These are phyloP conservation scores for Blumeriella jaapii DNA, from an alignment of 2,329 filamentous ascomycete species.

Conservation along the genomic window DNA sequence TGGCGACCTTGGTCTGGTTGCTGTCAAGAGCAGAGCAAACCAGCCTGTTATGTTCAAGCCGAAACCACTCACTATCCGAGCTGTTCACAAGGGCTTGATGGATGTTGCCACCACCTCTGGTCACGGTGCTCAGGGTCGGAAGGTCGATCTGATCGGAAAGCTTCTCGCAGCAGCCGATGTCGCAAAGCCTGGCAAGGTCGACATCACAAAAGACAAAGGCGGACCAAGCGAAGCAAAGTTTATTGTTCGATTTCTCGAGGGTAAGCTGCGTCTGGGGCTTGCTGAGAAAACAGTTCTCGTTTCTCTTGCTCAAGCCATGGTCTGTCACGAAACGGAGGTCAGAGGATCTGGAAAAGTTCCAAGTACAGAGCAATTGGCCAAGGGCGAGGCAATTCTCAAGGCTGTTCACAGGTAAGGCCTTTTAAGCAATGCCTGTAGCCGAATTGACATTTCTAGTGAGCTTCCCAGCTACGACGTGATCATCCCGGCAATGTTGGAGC, in stretches of 20 bases:
- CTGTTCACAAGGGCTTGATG: conserved; percentile 80
- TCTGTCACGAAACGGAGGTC: conserved; percentile 66
- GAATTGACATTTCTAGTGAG: conserved; percentile 50
- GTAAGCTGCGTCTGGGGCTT: conserved; percentile 81
- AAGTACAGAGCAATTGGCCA: conserved; percentile 63
- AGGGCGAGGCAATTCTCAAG: conserved; percentile 79
- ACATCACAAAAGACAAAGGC: conserved; percentile 86
- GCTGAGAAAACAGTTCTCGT: conserved; percentile 89
- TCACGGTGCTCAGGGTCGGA: conserved; percentile 77
- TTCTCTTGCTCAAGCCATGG: conserved; percentile 77
- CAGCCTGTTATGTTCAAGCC: conserved; percentile 99
- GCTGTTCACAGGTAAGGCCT: conserved; percentile 65
- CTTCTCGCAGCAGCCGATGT: conserved; percentile 83
- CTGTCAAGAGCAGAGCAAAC: conserved; percentile 87
- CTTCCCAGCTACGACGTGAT: conserved; percentile 93
- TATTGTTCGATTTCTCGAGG: conserved; percentile 84
- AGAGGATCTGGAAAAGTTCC: conserved; percentile 53
- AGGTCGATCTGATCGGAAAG: conserved; percentile 93
- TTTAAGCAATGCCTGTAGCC: neutral
- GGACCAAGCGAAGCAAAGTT: conserved; percentile 92
- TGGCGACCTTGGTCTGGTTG: conserved; percentile 86
- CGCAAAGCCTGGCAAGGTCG: conserved; percentile 61
- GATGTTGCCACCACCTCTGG: conserved; percentile 78
- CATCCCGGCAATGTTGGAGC: conserved; percentile 75
- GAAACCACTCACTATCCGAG: conserved; percentile 74